Evolutionary conservation across 208 protist genomes (phyloP), one percentile per base, ranked within the genome.

Genomic region (Trypanosoma congolense): DNA sequence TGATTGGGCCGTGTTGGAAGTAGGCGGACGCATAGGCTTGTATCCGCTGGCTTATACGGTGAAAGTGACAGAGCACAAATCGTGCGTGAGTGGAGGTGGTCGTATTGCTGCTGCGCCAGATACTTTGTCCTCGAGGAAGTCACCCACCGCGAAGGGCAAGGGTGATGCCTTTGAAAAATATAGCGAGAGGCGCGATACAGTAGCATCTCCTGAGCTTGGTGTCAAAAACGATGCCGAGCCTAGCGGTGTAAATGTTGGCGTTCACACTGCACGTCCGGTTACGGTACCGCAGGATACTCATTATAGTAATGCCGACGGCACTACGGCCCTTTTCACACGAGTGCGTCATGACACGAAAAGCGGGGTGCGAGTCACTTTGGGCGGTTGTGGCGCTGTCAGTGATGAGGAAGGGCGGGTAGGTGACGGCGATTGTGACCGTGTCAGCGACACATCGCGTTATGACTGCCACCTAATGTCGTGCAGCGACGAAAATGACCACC

Each of bases 1-100:
- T 22, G 12, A 8, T 1, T 65, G 59, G 59, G 38, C 49, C 28
- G 48, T 65, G 30, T 10, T 65, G 22, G 26, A 57, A 25, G 12
- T 18, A 18, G 33, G 10, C 26, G 59, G 42, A 22, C 38, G 33
- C 16, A 26, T 65, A 14, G 59, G 59, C 1, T 36, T 65, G 16
- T 65, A 57, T 40, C 59, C 59, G 1, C 24, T 65, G 3, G 30
- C 22, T 12, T 50, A 56, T 31, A 65, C 50, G 6, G 42, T 46
- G n/a, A 24, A 46, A 46, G 21, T 22, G 42, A 46, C 6, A 38
- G 33, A 38, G 6, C 9, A 16, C 6, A 38, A 38, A 38, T 6
- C 33, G 6, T 6, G 33, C 33, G 12, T 16, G 9, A 12, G 33
- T 38, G 33, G 12, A 38, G 12, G 33, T 38, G 6, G 9, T 12